These are phyloP conservation scores for Aspergillus amoenus DNA, from an alignment of 2,329 filamentous ascomycete species.

Conservation along the genomic window DNA sequence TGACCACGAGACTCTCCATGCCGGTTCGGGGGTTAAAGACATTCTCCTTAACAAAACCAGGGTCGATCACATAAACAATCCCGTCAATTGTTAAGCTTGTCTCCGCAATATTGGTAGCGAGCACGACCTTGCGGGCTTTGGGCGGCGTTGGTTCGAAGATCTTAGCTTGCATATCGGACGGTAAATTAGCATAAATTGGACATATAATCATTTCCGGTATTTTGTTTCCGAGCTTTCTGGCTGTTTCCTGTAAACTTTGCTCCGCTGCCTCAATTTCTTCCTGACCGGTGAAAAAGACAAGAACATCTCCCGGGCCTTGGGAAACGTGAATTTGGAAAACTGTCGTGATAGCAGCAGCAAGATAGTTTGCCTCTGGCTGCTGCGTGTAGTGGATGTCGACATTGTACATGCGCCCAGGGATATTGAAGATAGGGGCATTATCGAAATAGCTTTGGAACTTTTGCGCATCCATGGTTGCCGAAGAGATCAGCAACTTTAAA, in stretches of 20 bases:
- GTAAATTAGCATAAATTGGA: conserved; percentile 92
- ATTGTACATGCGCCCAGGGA: conserved; percentile 83
- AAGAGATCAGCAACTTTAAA: conserved; percentile 86
- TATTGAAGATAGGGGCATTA: conserved; percentile 89
- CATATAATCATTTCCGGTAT: conserved; percentile 85
- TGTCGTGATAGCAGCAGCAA: conserved; percentile 86
- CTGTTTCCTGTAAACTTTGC: conserved; percentile 79
- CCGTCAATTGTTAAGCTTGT: conserved; percentile 94
- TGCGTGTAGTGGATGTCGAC: conserved; percentile 91
- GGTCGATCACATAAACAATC: conserved; percentile 94
- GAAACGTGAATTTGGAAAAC: conserved; percentile 93
- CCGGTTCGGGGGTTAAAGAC: conserved; percentile 87
- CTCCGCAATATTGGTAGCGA: conserved; percentile 96
- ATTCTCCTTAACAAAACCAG: conserved; percentile 93
- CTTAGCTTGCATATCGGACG: conserved; percentile 84
- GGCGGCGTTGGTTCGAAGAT: conserved; percentile 93
- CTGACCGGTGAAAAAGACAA: conserved; percentile 93
- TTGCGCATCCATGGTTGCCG: conserved; percentile 89
- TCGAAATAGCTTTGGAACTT: conserved; percentile 93
- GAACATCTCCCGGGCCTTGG: conserved; percentile 80
- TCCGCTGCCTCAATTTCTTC: conserved; percentile 93
- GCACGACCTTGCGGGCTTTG: conserved; percentile 81
- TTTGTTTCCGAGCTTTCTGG: conserved; percentile 78
- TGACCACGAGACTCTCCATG: conserved; percentile 88
- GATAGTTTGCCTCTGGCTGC: conserved; percentile 89